phyloP scores from a whole-genome alignment of 768 basidiomycete genomes.

The Pulveroboletus sp. region DNA sequence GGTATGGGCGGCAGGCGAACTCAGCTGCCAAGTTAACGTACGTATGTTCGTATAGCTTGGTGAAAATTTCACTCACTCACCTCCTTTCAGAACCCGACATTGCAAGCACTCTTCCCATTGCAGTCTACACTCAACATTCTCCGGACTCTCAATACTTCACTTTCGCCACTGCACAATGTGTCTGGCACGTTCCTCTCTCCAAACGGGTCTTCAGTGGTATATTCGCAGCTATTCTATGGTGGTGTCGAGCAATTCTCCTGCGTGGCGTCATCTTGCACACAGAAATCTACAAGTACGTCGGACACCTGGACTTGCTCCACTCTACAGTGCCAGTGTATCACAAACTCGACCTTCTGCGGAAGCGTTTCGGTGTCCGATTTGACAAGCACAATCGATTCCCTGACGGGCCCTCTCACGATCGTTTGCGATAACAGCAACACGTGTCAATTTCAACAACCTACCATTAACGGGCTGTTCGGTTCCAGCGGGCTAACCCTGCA shows the following conservation, averaged over 20 bases:
- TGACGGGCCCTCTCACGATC: conserved; percentile 65
- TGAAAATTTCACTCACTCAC: conserved; percentile 1
- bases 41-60: conserved; percentile 27
- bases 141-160: conserved; percentile 65
- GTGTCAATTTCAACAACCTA: conserved; percentile 76
- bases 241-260: conserved; percentile 91
- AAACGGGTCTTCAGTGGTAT: conserved; percentile 54
- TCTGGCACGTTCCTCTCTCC: conserved; percentile 35
- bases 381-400: conserved; percentile 58
- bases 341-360: conserved; percentile 76
- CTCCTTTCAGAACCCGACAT: conserved; percentile 68
- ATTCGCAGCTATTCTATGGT: conserved; percentile 73
- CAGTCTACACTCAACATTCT: conserved; percentile 73
- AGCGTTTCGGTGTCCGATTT: conserved; percentile 44
- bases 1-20: conserved; percentile 77
- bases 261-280: conserved; percentile 64
- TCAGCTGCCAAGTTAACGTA: conserved; percentile 84
- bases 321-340: conserved; percentile 71
- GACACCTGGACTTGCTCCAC: conserved; percentile 68
- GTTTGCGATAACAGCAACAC: conserved; percentile 59
- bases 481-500: conserved; percentile 64
- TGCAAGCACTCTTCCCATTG: conserved; percentile 74
- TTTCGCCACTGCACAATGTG: conserved; percentile 53
- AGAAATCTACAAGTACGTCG: conserved; percentile 44
- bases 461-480: conserved; percentile 72